These are phyloP conservation scores for Xylaria sp. DNA, from an alignment of 2,329 filamentous ascomycete genomes.

Conservation along the genomic window DNA sequence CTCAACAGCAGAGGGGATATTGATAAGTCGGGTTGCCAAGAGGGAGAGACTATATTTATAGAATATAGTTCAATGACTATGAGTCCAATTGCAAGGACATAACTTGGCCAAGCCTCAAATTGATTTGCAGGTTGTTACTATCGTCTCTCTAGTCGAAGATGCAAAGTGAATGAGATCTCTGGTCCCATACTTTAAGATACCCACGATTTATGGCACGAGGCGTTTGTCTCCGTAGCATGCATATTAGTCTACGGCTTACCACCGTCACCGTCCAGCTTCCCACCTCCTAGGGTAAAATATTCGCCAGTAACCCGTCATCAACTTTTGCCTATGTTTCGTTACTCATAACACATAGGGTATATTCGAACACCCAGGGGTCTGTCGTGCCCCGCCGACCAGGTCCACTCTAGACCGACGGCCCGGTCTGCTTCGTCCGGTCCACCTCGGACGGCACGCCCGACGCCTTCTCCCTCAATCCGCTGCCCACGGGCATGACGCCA, in stretches of 20 bases:
- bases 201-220: background rate
- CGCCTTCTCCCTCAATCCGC: slow-evolving; percentile 3
- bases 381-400: background rate
- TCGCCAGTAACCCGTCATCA: background rate
- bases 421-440: background rate
- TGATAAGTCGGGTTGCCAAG: background rate
- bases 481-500: background rate
- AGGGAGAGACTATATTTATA: background rate
- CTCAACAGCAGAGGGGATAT: background rate
- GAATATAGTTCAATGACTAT: background rate
- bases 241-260: background rate
- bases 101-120: background rate
- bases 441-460: background rate
- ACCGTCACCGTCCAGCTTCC: background rate
- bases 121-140: background rate
- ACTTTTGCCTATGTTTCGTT: background rate
- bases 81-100: background rate
- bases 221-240: background rate
- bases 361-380: background rate
- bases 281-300: background rate
- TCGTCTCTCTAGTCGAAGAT: background rate
- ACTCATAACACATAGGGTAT: background rate
- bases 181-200: background rate
- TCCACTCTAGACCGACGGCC: background rate
- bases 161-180: background rate